A percentile compares a stretch with the other conserved stretches of the same genome.
phyloP scores from a whole-genome alignment of 2,329 filamentous ascomycete species.

The Colletotrichum graminicola region DNA sequence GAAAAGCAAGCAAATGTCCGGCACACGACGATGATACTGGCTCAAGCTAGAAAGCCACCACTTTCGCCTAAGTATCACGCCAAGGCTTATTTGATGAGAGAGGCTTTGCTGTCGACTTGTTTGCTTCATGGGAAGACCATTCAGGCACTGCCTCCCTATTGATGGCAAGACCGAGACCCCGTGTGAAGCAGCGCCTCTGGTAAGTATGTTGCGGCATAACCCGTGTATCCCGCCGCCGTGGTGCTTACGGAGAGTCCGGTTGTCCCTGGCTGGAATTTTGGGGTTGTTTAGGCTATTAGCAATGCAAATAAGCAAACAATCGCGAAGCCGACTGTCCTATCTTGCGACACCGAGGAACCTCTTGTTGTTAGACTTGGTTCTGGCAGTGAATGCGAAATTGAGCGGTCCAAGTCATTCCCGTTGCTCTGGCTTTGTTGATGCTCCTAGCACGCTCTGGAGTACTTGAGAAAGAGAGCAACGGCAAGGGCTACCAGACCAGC shows the following conservation, averaged over 20 bases:
- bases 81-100: conserved; percentile 10
- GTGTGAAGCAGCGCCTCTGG: not conserved
- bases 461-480: not conserved
- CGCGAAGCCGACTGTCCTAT: not conserved
- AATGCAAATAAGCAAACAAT: not conserved
- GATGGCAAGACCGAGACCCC: not conserved
- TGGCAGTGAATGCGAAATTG: not conserved
- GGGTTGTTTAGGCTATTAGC: not conserved
- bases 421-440: not conserved
- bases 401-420: not conserved
- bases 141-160: conserved; percentile 1
- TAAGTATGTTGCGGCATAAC: not conserved
- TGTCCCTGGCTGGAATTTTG: not conserved
- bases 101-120: not conserved
- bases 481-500: not conserved
- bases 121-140: conserved; percentile 16
- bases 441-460: not conserved
- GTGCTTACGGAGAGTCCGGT: not conserved
- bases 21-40: conserved; percentile 27
- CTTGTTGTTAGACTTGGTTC: not conserved
- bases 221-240: not conserved
- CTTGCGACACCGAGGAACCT: not conserved
- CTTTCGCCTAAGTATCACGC: conserved; percentile 9
- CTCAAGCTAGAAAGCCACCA: conserved; percentile 30
- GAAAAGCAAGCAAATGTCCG: conserved; percentile 37